Percentiles rank a stretch among this genome's conserved stretches.
Conservation (phyloP, 2,329 filamentous ascomycete genomes). For the Shiraia bambusicola region DNA sequence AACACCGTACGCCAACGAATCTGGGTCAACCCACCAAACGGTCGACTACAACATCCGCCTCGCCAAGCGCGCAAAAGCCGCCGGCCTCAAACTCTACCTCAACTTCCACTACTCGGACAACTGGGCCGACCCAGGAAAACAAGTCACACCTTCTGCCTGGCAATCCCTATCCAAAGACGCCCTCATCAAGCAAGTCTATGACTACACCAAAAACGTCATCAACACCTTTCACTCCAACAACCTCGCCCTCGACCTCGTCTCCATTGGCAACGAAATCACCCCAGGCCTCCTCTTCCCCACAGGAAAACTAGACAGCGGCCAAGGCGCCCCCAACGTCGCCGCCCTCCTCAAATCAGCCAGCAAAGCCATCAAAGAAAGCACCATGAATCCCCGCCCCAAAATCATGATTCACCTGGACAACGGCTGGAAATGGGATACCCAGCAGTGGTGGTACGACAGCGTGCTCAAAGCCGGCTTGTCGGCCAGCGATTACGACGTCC, state of each 20-base stretch:
- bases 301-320: conserved; percentile 56
- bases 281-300: conserved; percentile 67
- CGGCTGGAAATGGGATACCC: conserved; percentile 69
- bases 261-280: conserved; percentile 74
- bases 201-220: conserved; percentile 65
- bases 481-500: conserved; percentile 65
- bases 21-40: conserved; percentile 65
- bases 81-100: conserved; percentile 62
- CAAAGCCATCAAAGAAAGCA: conserved; percentile 65
- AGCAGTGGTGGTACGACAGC: conserved; percentile 65
- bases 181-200: conserved; percentile 64
- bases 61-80: conserved; percentile 64
- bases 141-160: conserved; percentile 66
- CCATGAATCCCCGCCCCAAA: conserved; percentile 58
- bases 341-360: conserved; percentile 64
- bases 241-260: conserved; percentile 62
- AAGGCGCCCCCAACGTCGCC: conserved; percentile 58
- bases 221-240: conserved; percentile 61
- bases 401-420: conserved; percentile 77
- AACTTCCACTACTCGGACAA: conserved; percentile 69
- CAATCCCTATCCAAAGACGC: conserved; percentile 57
- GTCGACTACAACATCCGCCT: conserved; percentile 70
- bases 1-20: conserved; percentile 71
- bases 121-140: conserved; percentile 69
- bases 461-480: conserved; percentile 49